A percentile compares a stretch with the other conserved stretches of the same genome.
phyloP scores from a whole-genome alignment of 2,329 filamentous ascomycete genomes.

The Curvularia lunata region DNA sequence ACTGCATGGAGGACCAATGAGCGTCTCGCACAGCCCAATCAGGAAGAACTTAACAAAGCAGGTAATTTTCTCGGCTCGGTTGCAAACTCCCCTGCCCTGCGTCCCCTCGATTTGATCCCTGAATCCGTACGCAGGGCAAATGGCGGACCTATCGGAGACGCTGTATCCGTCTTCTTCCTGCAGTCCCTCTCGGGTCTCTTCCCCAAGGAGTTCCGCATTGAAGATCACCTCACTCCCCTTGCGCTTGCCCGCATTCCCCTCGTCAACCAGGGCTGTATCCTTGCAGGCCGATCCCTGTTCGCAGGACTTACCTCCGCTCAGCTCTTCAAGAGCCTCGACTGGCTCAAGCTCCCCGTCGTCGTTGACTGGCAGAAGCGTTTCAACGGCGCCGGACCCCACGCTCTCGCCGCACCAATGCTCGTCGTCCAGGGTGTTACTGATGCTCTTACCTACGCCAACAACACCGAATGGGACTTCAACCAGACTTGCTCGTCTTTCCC shows the following conservation, averaged over 20 bases:
- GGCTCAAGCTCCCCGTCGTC: constrained; percentile 24
- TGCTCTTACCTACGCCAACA: constrained; percentile 24
- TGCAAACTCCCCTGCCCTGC: constrained; percentile 31
- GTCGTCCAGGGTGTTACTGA: constrained; percentile 25
- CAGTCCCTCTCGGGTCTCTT: constrained; percentile 19
- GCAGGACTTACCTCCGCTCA: constrained; percentile 18
- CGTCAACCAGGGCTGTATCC: constrained; percentile 26
- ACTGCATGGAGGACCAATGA: constrained; percentile 32
- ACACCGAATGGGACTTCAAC: constrained; percentile 29
- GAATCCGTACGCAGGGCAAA: constrained; percentile 29
- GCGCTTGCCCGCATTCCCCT: constrained; percentile 25
- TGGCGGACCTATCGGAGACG: constrained; percentile 28
- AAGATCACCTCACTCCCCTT: constrained; percentile 27
- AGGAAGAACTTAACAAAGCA: constrained; percentile 24
- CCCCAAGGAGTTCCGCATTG: constrained; percentile 3
- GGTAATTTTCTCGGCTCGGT: constrained; percentile 30
- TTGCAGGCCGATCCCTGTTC: constrained; percentile 24
- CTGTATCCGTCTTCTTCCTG: constrained; percentile 29
- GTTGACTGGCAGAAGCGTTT: constrained; percentile 31
- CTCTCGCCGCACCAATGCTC: constrained; percentile 31
- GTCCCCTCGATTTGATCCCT: constrained; percentile 29
- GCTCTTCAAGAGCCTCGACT: constrained; percentile 26
- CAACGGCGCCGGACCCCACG: constrained; percentile 30
- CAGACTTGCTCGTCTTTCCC: constrained; percentile 24
- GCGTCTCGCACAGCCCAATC: constrained; percentile 28